These are phyloP conservation scores for Suillus tomentosus DNA, from an alignment of 768 basidiomycete species.

Conservation along the genomic window DNA sequence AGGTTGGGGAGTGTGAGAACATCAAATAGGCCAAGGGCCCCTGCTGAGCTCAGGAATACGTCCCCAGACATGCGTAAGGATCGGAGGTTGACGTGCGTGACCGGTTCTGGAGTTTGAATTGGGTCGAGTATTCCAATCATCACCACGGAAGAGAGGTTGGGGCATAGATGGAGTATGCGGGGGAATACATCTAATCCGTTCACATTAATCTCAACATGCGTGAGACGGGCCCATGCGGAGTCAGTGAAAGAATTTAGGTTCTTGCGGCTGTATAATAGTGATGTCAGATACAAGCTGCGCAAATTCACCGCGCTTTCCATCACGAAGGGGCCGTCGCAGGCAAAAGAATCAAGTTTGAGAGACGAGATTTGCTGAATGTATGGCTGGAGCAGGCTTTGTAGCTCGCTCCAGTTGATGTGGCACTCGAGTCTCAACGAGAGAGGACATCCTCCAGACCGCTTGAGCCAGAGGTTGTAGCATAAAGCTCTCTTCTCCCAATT, in stretches of 20 bases:
- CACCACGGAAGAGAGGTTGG: neutral
- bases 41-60: no score
- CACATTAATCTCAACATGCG: slow-evolving; percentile 13
- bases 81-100: neutral
- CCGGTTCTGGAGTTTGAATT: neutral
- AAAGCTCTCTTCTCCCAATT: slow-evolving; percentile 10
- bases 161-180: neutral
- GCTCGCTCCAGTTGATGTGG: neutral
- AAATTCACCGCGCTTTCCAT: slow-evolving; percentile 5
- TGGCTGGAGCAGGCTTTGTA: slow-evolving; percentile 18
- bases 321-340: neutral
- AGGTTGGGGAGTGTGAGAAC: slow-evolving; percentile 20
- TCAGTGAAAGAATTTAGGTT: no score
- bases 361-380: slow-evolving; percentile 17
- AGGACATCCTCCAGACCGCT: neutral
- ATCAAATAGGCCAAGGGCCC: slow-evolving; percentile 9
- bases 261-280: neutral
- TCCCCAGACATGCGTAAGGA: neutral
- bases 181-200: slow-evolving; percentile 2
- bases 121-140: neutral
- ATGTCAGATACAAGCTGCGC: neutral
- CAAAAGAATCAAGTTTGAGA: neutral
- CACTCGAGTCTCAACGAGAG: neutral
- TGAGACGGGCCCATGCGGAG: slow-evolving; percentile 14
- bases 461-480: neutral